Percentiles rank a stretch among this genome's conserved stretches.
phyloP scores from a whole-genome alignment of 2,329 filamentous ascomycete species.

The Fusarium sublunatum region DNA sequence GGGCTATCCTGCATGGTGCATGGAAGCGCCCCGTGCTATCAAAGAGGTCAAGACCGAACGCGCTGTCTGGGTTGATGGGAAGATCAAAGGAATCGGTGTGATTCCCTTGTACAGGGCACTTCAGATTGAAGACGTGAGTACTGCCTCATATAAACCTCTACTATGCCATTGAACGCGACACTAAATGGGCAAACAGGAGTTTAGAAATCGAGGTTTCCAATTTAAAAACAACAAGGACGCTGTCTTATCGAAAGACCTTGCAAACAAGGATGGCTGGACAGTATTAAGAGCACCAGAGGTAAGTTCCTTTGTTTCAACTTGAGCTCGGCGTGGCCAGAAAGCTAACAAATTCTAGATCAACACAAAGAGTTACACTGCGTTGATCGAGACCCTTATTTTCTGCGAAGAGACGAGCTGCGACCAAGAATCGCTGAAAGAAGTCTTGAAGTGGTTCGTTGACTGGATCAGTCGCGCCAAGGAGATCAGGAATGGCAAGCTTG shows the following conservation, averaged over 20 bases:
- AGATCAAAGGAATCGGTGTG: constrained; percentile 12
- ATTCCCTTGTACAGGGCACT: constrained; percentile 1
- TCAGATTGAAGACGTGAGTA: constrained; percentile 8
- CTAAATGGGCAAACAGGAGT: constrained; percentile 2
- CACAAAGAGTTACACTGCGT: constrained; percentile 6
- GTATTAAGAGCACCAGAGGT: constrained; percentile 27
- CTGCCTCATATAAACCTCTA: not conserved
- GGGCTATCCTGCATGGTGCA: constrained; percentile 15
- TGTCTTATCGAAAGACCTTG: constrained; percentile 16
- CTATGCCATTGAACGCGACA: not conserved
- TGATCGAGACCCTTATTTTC: constrained; percentile 1
- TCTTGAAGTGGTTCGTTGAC: constrained; percentile 20
- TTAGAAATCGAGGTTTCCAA: constrained; percentile 6
- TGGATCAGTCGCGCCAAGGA: constrained; percentile 20
- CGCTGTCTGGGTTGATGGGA: constrained; percentile 21
- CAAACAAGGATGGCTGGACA: constrained; percentile 30
- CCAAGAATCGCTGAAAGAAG: not conserved
- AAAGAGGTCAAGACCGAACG: constrained; percentile 15
- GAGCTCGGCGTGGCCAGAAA: fast-evolving
- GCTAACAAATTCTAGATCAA: constrained; percentile 13
- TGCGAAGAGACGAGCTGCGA: not conserved
- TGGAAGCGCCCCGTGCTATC: constrained; percentile 5
- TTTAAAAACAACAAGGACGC: constrained; percentile 12
- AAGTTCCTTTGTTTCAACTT: fast-evolving
- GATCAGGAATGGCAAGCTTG: constrained; percentile 22